Conservation (phyloP, 2,329 filamentous ascomycete species). For the Alternaria viburni region DNA sequence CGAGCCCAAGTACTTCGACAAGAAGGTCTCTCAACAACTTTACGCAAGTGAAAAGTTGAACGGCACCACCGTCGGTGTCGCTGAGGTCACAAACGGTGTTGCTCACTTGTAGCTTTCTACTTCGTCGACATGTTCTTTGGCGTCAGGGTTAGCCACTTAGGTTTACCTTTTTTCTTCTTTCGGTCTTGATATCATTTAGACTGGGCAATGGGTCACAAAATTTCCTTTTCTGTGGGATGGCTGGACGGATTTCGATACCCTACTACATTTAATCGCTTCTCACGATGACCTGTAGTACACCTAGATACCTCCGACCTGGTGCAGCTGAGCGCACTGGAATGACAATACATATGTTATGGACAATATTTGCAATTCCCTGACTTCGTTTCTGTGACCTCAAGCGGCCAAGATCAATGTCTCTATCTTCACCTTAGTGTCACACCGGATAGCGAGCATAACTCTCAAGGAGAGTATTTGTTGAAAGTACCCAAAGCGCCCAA, state of each 20-base stretch:
- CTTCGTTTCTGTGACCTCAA: background rate
- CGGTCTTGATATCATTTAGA: conserved; percentile 27
- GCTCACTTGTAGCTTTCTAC: conserved; percentile 39
- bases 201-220: conserved; percentile 25
- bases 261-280: conserved; percentile 25
- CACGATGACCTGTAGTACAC: conserved; percentile 13
- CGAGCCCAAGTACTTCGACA: conserved; percentile 51
- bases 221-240: conserved; percentile 16
- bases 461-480: background rate
- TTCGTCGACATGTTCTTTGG: conserved; percentile 12
- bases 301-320: conserved; percentile 4
- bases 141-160: conserved; percentile 7
- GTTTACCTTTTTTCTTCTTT: conserved; percentile 8
- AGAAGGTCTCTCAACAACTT: conserved; percentile 45
- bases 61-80: conserved; percentile 29
- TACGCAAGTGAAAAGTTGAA: conserved; percentile 33
- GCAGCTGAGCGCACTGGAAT: conserved; percentile 3
- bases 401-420: background rate
- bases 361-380: background rate
- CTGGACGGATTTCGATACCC: conserved; percentile 32
- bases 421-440: background rate
- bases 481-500: background rate
- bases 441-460: background rate
- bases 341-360: conserved; percentile 8
- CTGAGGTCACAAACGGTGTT: conserved; percentile 36